Evolutionary conservation across 106 monocot genomes (phyloP).

Genomic region (Agapanthus africanus): DNA sequence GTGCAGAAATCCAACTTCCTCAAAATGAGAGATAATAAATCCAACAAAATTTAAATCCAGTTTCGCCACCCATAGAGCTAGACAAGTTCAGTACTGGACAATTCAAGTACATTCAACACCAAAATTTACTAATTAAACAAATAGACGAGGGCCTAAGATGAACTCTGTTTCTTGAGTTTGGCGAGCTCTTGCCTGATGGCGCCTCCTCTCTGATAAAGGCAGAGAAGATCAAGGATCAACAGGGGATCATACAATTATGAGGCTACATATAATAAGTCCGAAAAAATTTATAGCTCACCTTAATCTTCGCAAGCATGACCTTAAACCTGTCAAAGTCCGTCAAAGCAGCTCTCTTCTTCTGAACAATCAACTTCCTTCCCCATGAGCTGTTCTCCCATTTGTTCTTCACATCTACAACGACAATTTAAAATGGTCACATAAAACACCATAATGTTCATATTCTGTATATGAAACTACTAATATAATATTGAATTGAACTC

Average conservation of each 20-base stretch:
- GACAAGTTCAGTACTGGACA: background rate
- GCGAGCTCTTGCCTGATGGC: conserved; percentile 39
- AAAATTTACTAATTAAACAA: background rate
- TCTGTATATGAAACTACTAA: background rate
- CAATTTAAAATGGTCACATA: background rate
- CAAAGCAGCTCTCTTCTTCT: conserved; percentile 55
- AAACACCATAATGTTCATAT: background rate
- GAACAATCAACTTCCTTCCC: conserved; percentile 67
- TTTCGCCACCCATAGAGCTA: background rate
- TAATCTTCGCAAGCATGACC: conserved; percentile 44
- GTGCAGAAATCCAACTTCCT: too few species aligned
- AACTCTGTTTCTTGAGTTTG: conserved; percentile 30
- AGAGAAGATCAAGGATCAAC: background rate
- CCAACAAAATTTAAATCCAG: background rate
- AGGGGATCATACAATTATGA: background rate
- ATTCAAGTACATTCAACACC: background rate
- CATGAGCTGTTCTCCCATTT: conserved; percentile 31
- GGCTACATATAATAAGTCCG: background rate
- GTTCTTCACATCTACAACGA: conserved; percentile 48
- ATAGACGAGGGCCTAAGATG: background rate
- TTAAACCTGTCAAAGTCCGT: conserved; percentile 60
- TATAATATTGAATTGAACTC: too few species aligned
- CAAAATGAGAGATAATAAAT: too few species aligned
- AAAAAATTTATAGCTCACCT: conserved; percentile 11
- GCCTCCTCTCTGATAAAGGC: conserved; percentile 20